Percentiles rank a stretch among this genome's conserved stretches.
phyloP scores from a whole-genome alignment of 2,329 filamentous ascomycete species.

The Exserohilum turcica region DNA sequence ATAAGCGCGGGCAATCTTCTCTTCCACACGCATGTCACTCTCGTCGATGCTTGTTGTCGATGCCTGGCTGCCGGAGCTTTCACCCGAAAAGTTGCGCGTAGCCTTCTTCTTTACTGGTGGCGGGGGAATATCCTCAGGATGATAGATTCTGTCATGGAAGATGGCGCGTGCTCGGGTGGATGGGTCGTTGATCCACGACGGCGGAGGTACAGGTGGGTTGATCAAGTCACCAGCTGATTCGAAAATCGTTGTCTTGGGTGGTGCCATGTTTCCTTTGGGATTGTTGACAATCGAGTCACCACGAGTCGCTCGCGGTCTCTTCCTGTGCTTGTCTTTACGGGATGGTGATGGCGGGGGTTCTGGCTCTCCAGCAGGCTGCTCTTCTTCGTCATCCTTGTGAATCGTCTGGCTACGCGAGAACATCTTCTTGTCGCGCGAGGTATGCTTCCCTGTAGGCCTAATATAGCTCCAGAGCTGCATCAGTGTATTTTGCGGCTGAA shows the following conservation, averaged over 20 bases:
- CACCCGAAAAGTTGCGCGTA: constrained; percentile 46
- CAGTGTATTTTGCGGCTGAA: constrained; percentile 48
- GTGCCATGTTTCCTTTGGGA: constrained; percentile 63
- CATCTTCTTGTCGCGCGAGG: constrained; percentile 69
- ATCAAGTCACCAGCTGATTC: constrained; percentile 93
- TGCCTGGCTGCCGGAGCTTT: constrained; percentile 33
- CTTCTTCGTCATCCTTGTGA: constrained; percentile 29
- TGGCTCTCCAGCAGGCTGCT: constrained; percentile 6
- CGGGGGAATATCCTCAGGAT: constrained; percentile 87
- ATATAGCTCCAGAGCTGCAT: constrained; percentile 74
- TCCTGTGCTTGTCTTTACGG: constrained; percentile 25
- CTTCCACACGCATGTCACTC: constrained; percentile 85
- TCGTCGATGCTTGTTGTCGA: constrained; percentile 47
- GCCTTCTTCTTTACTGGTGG: constrained; percentile 62
- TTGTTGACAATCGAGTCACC: constrained; percentile 59
- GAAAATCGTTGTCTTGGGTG: constrained; percentile 90
- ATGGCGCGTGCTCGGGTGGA: constrained; percentile 83
- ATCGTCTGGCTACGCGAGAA: constrained; percentile 49
- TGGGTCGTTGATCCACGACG: constrained; percentile 83
- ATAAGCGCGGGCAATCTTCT: constrained; percentile 96
- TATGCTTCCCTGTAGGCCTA: constrained; percentile 65
- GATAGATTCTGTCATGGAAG: constrained; percentile 95
- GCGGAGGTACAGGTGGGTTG: constrained; percentile 82
- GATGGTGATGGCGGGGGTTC: constrained; percentile 20
- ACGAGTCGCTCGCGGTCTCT: constrained; percentile 53